A percentile compares a stretch with the other conserved stretches of the same genome.
Conservation (phyloP, 1,284 basidiomycete genomes). For the Moesziomyces parantarcticus region DNA sequence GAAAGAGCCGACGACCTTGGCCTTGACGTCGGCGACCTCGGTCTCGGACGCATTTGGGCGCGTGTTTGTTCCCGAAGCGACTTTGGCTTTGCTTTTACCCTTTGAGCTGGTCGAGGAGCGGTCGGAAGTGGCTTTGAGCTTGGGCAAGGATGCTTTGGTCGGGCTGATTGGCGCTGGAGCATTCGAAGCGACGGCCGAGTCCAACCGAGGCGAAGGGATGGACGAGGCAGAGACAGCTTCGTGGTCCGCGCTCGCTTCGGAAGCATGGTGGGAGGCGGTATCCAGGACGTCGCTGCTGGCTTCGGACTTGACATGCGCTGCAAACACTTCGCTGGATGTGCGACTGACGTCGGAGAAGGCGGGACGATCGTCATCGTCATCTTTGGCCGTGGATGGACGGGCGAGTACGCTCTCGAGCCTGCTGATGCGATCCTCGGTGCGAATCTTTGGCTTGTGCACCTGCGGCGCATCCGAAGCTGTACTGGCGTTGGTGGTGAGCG, state of each 20-base stretch:
- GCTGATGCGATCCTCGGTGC: slow-evolving; percentile 45
- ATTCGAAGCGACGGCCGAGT: not conserved
- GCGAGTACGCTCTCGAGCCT: slow-evolving; percentile 35
- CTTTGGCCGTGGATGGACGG: slow-evolving; percentile 14
- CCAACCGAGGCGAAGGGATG: not conserved
- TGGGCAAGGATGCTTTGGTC: not conserved
- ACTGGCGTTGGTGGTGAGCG: not conserved
- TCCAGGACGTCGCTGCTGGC: not conserved
- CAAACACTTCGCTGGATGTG: slow-evolving; percentile 8
- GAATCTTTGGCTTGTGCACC: slow-evolving; percentile 28
- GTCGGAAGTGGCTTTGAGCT: not conserved
- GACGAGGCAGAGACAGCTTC: not conserved
- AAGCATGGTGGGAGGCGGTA: not conserved
- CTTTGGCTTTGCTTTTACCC: slow-evolving; percentile 9
- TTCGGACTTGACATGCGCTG: slow-evolving; percentile 5
- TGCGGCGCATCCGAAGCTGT: not conserved
- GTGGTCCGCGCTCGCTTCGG: not conserved
- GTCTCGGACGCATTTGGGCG: slow-evolving; percentile 4
- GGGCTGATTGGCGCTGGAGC: not conserved
- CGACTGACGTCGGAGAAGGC: slow-evolving; percentile 2
- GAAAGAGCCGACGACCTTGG: slow-evolving; percentile 14
- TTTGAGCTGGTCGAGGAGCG: slow-evolving; percentile 1
- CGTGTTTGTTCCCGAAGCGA: slow-evolving; percentile 5
- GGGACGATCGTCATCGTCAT: slow-evolving; percentile 1
- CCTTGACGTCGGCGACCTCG: slow-evolving; percentile 22